These are phyloP conservation scores for Skeletonema costatum DNA, from an alignment of 108 stramenopile genomes.

Conservation along the genomic window DNA sequence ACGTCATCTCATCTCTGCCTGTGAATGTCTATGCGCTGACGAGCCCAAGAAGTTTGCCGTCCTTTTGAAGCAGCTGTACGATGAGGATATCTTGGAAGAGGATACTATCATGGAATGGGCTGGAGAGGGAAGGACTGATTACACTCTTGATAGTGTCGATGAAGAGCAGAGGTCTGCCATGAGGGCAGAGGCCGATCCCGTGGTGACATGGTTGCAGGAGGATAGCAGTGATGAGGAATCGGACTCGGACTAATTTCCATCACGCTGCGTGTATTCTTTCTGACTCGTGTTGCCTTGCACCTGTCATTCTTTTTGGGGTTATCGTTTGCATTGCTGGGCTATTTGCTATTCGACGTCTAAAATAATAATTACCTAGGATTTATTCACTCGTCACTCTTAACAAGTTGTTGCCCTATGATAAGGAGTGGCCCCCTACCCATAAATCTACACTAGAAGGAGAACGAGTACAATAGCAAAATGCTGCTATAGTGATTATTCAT, in stretches of 20 bases:
- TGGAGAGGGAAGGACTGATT: conserved; percentile 79
- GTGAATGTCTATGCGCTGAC: conserved; percentile 74
- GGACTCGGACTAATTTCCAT: conserved; percentile 51
- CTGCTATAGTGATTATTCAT: neutral
- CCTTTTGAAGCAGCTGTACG: conserved; percentile 90
- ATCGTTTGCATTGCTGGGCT: conserved; percentile 1
- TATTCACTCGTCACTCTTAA: neutral
- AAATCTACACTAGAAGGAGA: too few relatives aligned
- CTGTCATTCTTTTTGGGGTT: neutral
- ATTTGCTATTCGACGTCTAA: neutral
- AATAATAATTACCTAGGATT: neutral
- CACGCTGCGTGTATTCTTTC: neutral
- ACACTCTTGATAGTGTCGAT: conserved; percentile 73
- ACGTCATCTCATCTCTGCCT: conserved; percentile 84
- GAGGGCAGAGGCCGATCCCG: conserved; percentile 83
- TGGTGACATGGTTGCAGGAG: conserved; percentile 92
- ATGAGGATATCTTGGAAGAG: conserved; percentile 89
- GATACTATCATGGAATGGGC: conserved; percentile 93
- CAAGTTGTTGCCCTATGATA: too few relatives aligned
- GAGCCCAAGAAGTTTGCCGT: conserved; percentile 91
- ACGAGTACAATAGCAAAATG: too few relatives aligned
- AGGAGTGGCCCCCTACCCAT: too few relatives aligned
- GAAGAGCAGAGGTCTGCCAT: conserved; percentile 78
- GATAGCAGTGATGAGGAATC: conserved; percentile 69
- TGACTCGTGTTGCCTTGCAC: neutral